phyloP scores from a whole-genome alignment of 1,139 yeast genomes.

The Hyphopichia pseudoburtonii region DNA sequence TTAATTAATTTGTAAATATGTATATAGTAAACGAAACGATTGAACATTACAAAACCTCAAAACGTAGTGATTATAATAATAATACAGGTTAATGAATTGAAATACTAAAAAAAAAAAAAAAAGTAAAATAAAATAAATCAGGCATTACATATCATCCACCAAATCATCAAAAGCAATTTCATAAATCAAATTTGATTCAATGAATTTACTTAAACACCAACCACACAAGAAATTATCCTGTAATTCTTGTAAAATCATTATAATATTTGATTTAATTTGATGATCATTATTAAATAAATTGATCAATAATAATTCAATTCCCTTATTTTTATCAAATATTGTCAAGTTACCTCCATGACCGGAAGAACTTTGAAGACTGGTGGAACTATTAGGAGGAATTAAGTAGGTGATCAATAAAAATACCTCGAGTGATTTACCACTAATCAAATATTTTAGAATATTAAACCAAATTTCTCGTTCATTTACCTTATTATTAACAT shows the following conservation, averaged over 20 bases:
- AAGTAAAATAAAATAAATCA: no score
- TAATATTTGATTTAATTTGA: conserved; percentile 40
- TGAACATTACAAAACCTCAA: no score
- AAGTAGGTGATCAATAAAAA: conserved; percentile 43
- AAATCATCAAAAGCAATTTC: conserved; percentile 45
- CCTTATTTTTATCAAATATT: conserved; percentile 48
- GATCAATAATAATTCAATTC: conserved; percentile 41
- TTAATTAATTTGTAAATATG: no score
- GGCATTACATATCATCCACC: conserved; percentile 10
- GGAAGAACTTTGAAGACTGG: conserved; percentile 40
- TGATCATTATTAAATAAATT: conserved; percentile 37
- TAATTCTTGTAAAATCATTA: conserved; percentile 47
- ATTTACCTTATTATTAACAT: conserved; percentile 20
- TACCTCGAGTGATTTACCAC: conserved; percentile 45
- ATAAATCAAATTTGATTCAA: conserved; percentile 40
- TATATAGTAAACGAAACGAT: no score
- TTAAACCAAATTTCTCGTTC: conserved; percentile 48
- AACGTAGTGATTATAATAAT: no score
- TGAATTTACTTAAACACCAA: conserved; percentile 43
- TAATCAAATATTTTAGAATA: conserved; percentile 41
- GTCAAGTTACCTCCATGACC: conserved; percentile 44
- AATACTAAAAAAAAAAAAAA: no score
- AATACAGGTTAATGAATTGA: no score
- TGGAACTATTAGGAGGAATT: conserved; percentile 45
- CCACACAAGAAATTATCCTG: conserved; percentile 48